Base-by-base conservation (phyloP, 1,284 basidiomycete species). In the Gomphus bonarii region DNA sequence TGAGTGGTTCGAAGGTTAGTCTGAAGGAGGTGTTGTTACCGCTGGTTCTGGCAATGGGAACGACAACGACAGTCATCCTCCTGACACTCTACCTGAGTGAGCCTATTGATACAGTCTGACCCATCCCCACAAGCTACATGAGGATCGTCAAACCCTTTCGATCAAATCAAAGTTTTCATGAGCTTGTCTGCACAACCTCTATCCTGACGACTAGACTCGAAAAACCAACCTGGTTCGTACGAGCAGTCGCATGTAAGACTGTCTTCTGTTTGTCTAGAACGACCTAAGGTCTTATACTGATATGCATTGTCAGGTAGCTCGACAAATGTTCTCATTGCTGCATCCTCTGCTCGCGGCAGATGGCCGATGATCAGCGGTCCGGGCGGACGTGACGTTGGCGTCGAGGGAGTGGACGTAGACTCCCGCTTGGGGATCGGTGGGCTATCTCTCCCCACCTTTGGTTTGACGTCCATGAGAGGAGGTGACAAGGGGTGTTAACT, bases 41-140 rank as follows among this genome's bases (percentile, higher is more conserved):
- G 81, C 74, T 97, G 95, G 68, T 99, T 99, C 68, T 84, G 85
- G 69, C 95, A 99, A 65, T 86, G 78, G 10, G 73, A 68, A 48
- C 84, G 77, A 73, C 92, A 95, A 42, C 85, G 80, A 73, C 95
- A 99, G 64, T 97, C 92, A 50, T 81, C 86, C 16, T 82, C 75
- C 22, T 95, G 70, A 73, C 95, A 99, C 70, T 99, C 95, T 28
- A 99, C 92, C 72, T 97, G 95, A 28, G 97, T 97, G 59, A 98
- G 82, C 59, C 94, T 81, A 70, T 99, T 99, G 75, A 99, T 97
- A 70, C 97, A 99, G 70, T 94, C 90, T 22, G 91, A 91, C 60
- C 82, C 76, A 53, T 84, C 81, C n/a, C 92, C 91, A 70, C 95
- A 99, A 6, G 93, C 91, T 58, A 72, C 74, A 58, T 78, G 75